A percentile compares a stretch with the other conserved stretches of the same genome.
Conservation (phyloP, 1,139 yeast genomes). For the Pichia sp. region DNA sequence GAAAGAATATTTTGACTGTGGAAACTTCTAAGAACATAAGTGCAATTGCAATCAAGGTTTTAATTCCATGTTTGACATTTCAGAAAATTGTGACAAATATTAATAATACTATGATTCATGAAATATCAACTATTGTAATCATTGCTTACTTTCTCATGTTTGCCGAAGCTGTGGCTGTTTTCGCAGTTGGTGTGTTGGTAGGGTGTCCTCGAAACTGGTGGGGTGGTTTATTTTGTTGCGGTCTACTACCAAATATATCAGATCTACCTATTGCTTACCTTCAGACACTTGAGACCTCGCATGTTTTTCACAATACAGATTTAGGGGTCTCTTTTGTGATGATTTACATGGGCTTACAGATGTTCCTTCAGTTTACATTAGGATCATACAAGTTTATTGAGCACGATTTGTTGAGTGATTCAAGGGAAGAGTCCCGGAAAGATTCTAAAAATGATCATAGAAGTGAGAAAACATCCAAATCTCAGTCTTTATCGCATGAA, state of each 20-base stretch:
- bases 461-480: neutral
- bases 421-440: neutral
- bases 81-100: constrained; percentile 66
- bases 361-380: constrained; percentile 63
- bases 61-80: constrained; percentile 75
- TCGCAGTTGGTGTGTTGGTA: constrained; percentile 20
- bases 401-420: constrained; percentile 50
- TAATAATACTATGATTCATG: constrained; percentile 63
- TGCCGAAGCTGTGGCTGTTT: constrained; percentile 36
- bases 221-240: constrained; percentile 73
- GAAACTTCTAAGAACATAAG: constrained; percentile 71
- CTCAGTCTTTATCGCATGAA: too few species aligned
- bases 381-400: constrained; percentile 71
- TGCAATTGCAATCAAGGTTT: constrained; percentile 59
- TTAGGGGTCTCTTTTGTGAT: constrained; percentile 84
- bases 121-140: constrained; percentile 65
- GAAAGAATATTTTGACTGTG: constrained; percentile 58
- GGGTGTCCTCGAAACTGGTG: constrained; percentile 62
- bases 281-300: constrained; percentile 62
- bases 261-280: constrained; percentile 88
- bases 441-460: neutral
- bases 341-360: constrained; percentile 67
- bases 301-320: constrained; percentile 55
- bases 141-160: constrained; percentile 57
- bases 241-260: constrained; percentile 72